phyloP scores from a whole-genome alignment of 371 early-diverging fungal genomes.

The Rhizomucor pusillus region DNA sequence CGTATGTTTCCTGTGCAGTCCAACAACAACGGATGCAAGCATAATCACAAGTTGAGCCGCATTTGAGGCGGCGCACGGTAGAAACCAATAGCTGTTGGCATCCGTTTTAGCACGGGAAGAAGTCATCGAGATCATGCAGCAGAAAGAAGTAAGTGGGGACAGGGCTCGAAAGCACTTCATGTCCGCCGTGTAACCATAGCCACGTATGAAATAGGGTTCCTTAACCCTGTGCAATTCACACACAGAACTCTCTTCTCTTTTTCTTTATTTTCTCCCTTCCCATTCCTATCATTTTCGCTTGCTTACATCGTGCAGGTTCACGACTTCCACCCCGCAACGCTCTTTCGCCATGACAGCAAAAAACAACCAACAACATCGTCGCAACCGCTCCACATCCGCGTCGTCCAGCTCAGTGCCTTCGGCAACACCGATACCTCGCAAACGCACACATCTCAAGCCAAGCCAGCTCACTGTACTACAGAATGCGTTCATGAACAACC shows the following conservation, averaged over 20 bases:
- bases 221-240: background rate
- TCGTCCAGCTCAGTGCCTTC: background rate
- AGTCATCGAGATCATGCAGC: too few relatives aligned
- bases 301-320: constrained; percentile 21
- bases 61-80: too few relatives aligned
- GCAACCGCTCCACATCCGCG: constrained; percentile 1
- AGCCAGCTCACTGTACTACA: constrained; percentile 27
- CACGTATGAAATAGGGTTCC: background rate
- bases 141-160: too few relatives aligned
- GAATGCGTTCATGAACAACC: constrained; percentile 26
- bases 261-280: constrained; percentile 3
- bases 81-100: too few relatives aligned
- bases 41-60: too few relatives aligned
- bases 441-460: constrained; percentile 36
- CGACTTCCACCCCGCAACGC: background rate
- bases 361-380: background rate
- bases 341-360: constrained; percentile 3
- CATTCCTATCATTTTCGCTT: constrained; percentile 5
- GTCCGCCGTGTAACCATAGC: too few relatives aligned
- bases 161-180: too few relatives aligned
- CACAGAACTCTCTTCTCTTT: constrained; percentile 8
- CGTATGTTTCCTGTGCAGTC: too few relatives aligned
- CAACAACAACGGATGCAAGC: too few relatives aligned
- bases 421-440: constrained; percentile 20
- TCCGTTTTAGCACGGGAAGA: too few relatives aligned